These are phyloP conservation scores for Paxillus involutus DNA, from an alignment of 768 basidiomycete species.

Conservation along the genomic window DNA sequence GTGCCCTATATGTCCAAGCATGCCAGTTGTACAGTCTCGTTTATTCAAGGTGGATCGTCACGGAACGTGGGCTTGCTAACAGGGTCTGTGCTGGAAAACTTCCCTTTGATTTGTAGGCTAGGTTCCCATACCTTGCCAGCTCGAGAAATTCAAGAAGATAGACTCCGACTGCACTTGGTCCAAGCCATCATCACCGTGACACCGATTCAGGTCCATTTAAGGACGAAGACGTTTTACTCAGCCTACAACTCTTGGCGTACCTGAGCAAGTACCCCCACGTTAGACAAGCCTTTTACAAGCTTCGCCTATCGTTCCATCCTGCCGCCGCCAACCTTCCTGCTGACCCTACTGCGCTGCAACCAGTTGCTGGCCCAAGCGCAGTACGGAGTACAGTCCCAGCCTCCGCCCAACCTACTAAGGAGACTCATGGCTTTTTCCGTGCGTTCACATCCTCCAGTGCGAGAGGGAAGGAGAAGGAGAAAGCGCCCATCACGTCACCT, in stretches of 20 bases:
- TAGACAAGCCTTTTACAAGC: constrained; percentile 92
- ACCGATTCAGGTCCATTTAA: constrained; percentile 69
- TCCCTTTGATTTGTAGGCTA: too few species aligned
- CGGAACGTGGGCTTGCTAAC: too few species aligned
- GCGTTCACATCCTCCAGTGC: constrained; percentile 42
- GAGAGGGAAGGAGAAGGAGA: constrained; percentile 51
- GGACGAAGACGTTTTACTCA: constrained; percentile 91
- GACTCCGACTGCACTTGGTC: constrained; percentile 13
- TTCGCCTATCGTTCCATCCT: constrained; percentile 77
- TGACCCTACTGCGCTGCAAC: constrained; percentile 26
- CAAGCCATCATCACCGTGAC: constrained; percentile 40
- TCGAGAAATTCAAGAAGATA: too few species aligned
- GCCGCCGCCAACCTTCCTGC: constrained; percentile 50
- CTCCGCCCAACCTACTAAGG: constrained; percentile 26
- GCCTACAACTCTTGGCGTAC: constrained; percentile 92
- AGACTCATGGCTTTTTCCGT: constrained; percentile 44
- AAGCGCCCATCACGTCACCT: constrained; percentile 16
- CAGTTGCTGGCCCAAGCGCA: constrained; percentile 26
- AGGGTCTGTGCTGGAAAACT: too few species aligned
- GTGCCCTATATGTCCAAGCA: too few species aligned
- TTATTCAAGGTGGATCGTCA: too few species aligned
- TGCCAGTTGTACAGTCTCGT: too few species aligned
- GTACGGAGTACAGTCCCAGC: constrained; percentile 6
- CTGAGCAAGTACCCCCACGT: constrained; percentile 98
- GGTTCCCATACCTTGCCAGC: too few species aligned